These are phyloP conservation scores for Rhipidocladum racemiflorum DNA, from an alignment of 176 grass and related monocot species.

Conservation along the genomic window DNA sequence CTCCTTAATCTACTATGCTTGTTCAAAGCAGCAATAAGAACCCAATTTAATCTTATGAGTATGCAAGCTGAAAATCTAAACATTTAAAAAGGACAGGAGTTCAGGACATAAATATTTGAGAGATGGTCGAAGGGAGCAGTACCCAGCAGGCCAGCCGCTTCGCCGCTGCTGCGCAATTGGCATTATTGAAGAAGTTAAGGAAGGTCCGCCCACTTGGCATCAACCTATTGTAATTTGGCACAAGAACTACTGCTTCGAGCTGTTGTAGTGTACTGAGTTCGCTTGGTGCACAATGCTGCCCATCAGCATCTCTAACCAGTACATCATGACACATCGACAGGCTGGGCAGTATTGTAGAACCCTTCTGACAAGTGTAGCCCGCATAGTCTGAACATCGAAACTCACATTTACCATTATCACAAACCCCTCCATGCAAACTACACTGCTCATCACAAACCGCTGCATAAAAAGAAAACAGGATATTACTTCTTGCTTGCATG, in stretches of 20 bases:
- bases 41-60: not conserved
- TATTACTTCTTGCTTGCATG: conserved; percentile 35
- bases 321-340: conserved; percentile 95
- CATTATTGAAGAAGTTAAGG: conserved; percentile 89
- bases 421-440: conserved; percentile 98
- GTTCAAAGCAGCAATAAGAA: not conserved
- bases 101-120: not conserved
- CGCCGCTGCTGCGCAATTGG: conserved; percentile 86
- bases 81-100: not conserved
- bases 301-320: conserved; percentile 67
- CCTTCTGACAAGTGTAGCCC: conserved; percentile 97
- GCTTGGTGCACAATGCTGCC: conserved; percentile 95
- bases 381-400: conserved; percentile 99
- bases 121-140: conserved; percentile 25
- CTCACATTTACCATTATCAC: conserved; percentile 95
- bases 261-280: conserved; percentile 93
- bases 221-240: conserved; percentile 97
- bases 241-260: conserved; percentile 85
- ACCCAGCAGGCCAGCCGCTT: conserved; percentile 98
- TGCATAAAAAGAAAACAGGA: conserved; percentile 44
- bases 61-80: conserved; percentile 1
- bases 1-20: not conserved
- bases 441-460: conserved; percentile 97
- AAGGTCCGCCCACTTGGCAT: conserved; percentile 80
- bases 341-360: conserved; percentile 70